Base-by-base conservation (phyloP, 2,329 filamentous ascomycete species). In the Alternaria sp. region DNA sequence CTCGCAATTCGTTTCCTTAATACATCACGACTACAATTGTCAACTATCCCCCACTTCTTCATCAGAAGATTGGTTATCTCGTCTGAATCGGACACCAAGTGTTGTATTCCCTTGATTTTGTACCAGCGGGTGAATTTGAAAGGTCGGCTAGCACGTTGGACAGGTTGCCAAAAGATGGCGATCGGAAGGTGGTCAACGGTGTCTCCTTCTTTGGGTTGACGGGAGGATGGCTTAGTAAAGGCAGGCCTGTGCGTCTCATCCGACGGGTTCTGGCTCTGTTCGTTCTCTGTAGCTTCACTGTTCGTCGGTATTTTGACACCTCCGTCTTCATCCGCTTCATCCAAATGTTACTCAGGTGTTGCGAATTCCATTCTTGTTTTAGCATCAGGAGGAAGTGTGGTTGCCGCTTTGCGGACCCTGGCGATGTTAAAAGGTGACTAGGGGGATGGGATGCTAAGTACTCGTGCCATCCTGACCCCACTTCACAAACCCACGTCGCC, bases 91-190 rank as follows among this genome's bases (percentile, higher is more conserved):
- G 49, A 37, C 50, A 42, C 5, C 4, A 42, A 11, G 4, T 42
- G 23, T 29, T 52, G 28, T 8, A 52, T 2, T 23, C 17, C 37
- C 5, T 23, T 17, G 2, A 52, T 42, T 17, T 42, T 41, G 4
- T 52, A 42, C 49, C 49, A 52, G 13, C 49, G 17, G 37, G 23
- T 23, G 26, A 42, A 52, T 11, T 52, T 31, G 36, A 52, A 42
- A 1, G 26, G 13, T 5, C 29, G 48, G 6, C 10, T 40, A 13
- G 6, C 21, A 10, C 13, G 13, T 5, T 3, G 13, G 26, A 41
- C 9, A 13, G 21, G 2, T 23, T 42, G 28, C 8, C 37, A 33
- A 7, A 52, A 52, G 0, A 52, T 33, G 21, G 37, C 17, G 10
- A 52, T 42, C 4, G 37, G 49, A n/a, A 9, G 10, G 17, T 52